Evolutionary conservation across 1,284 basidiomycete genomes (phyloP), one percentile per base, ranked within the genome.

Genomic region (Trametes sp.): DNA sequence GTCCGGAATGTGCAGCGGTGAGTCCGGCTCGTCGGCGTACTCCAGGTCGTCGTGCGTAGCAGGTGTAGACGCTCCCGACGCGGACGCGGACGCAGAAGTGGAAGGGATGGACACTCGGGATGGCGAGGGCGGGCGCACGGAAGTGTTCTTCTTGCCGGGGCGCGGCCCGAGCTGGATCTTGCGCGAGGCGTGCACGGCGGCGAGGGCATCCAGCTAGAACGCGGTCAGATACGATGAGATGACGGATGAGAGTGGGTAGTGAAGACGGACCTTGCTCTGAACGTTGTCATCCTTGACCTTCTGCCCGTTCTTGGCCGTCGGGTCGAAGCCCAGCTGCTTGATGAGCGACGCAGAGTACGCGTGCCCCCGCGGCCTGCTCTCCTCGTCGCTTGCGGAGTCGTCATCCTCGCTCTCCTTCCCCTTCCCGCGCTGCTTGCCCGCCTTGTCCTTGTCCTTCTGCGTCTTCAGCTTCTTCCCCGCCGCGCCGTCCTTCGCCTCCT

Each of bases 251-350:
- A 31, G 23, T 36, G 23, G 11, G n/a, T n/a, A n/a, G n/a, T n/a
- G n/a, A n/a, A n/a, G n/a, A 16, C 42, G 4, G 60, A 89, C 88
- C 82, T 89, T 90, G 66, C 82, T 82, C 70, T 83, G 81, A 14
- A 82, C 74, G n/a, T 76, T 75, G 9, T 56, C 42, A 54, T 81
- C 79, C 5, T 69, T 62, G 38, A 79, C 75, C 42, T 79, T 75
- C 42, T 79, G 80, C 3, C 85, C 85, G 26, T 77, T 74, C 65
- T 84, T 87, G 4, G 79, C 70, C 0, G 85, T 84, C 26, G 91
- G 91, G 75, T 93, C 89, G 62, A 93, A 93, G 1, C 91, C 91
- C 14, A 93, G 78, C 10, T 82, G 79, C 68, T 87, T 87, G 70
- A 93, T 85, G 31, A 89, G 73, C 48, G 79, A 77, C 0, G 88